Evolutionary conservation across 2,329 filamentous ascomycete species (phyloP), one percentile per base, ranked within the genome.

Genomic region (Pestalotiopsis sp.): DNA sequence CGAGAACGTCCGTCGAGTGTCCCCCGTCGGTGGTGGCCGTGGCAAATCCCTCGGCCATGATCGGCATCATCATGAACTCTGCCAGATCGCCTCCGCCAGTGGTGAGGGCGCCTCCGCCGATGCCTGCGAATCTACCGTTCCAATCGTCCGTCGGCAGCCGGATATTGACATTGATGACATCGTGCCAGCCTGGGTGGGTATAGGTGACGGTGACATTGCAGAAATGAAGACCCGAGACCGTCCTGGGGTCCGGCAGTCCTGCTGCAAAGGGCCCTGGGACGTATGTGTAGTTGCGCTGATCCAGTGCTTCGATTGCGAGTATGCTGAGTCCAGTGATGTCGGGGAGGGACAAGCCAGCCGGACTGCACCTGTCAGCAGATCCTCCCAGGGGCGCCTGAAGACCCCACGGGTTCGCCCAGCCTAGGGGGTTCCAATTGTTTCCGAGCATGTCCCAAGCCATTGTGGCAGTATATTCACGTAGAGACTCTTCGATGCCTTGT

Each of bases 131-230:
- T 0, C 80, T 78, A 1, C 77, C 73, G 41, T 82, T 82, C 80
- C 79, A 83, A 25, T 71, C 70, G 4, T 72, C 64, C 1, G 72
- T 17, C 70, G 82, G 77, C 69, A 82, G 72, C 78, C 79, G 75
- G 67, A 80, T 67, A 74, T 80, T 73, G 2, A 81, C 75, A 45
- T 77, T 75, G 60, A 83, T 75, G 2, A 67, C 73, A 69, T 83
- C 82, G 41, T 77, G 73, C 70, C 79, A 76, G 20, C 82, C 81
- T 3, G 80, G 78, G 73, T 83, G 82, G 0, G 78, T 82, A 72
- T 83, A 83, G 27, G 76, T 74, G 9, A 83, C 74, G 2, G 80
- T 83, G 60, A 84, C 78, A 65, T 84, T 83, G 76, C 83, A 84
- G 74, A 81, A 80, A 9, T 68, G 65, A 14, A 68, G 61, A 45